Evolutionary conservation across 176 grass and related monocot genomes (phyloP).

Genomic region (Carex cristatella): DNA sequence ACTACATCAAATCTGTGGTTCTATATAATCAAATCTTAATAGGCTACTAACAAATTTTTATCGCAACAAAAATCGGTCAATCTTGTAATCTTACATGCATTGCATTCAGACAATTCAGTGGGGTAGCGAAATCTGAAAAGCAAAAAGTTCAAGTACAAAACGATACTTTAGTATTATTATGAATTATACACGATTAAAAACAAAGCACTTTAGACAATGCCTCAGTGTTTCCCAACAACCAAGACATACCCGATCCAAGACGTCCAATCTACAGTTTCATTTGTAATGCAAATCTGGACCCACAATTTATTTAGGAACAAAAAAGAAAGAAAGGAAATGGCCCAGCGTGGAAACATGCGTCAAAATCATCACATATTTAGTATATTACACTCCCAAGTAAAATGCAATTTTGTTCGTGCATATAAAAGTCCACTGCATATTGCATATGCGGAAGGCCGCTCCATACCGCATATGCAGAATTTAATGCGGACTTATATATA

Average conservation of each 20-base stretch:
- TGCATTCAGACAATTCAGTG: neutral
- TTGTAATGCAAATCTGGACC: neutral
- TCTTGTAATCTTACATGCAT: neutral
- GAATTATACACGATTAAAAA: neutral
- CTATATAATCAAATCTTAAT: no score
- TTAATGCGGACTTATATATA: no score
- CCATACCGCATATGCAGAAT: no score
- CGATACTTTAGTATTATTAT: neutral
- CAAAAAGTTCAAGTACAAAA: neutral
- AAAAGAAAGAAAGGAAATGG: no score
- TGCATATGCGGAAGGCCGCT: no score
- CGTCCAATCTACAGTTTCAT: neutral
- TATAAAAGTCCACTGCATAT: no score
- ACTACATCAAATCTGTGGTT: no score
- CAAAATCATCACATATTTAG: no score
- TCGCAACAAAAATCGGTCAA: neutral
- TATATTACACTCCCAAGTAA: no score
- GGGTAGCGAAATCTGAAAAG: neutral
- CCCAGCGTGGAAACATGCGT: no score
- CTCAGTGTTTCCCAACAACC: conserved; percentile 17
- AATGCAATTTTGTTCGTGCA: no score
- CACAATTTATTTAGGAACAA: neutral
- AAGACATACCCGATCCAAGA: conserved; percentile 14
- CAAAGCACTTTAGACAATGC: neutral
- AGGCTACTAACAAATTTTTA: no score